phyloP scores from a whole-genome alignment of 768 basidiomycete genomes.

The Mycena polygramma region DNA sequence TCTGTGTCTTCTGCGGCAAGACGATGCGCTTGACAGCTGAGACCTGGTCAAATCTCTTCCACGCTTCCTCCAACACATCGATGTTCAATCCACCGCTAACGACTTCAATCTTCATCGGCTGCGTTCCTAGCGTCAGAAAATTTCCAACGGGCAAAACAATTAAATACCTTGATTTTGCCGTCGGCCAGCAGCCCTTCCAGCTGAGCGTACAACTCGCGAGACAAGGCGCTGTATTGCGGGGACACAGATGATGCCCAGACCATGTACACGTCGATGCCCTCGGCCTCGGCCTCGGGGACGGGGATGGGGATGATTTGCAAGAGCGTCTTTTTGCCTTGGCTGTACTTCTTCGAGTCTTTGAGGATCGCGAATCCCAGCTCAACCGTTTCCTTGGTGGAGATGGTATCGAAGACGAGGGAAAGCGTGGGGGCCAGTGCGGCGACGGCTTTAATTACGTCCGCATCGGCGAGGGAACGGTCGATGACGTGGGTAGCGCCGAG shows the following conservation, averaged over 20 bases:
- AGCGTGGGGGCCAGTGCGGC: conserved; percentile 11
- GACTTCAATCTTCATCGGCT: conserved; percentile 20
- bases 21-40: conserved; percentile 16
- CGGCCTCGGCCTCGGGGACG: conserved; percentile 12
- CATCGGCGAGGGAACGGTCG: conserved; percentile 42
- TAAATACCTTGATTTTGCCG: neutral
- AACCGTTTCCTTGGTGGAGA: conserved; percentile 9
- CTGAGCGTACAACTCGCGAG: conserved; percentile 13
- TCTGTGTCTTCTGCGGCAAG: conserved; percentile 9
- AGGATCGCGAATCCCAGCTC: conserved; percentile 17
- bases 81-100: conserved; percentile 16
- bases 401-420: conserved; percentile 20
- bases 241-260: conserved; percentile 17
- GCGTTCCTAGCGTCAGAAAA: neutral
- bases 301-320: conserved; percentile 15
- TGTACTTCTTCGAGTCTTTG: conserved; percentile 19
- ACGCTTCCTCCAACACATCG: conserved; percentile 15
- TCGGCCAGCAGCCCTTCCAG: neutral
- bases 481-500: conserved; percentile 55
- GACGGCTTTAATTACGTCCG: conserved; percentile 20
- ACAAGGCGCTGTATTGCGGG: conserved; percentile 24
- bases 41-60: conserved; percentile 16
- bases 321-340: conserved; percentile 15
- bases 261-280: conserved; percentile 16
- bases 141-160: neutral